Evolutionary conservation across 139 green algal species (phyloP), one percentile per base, ranked within the genome.

Genomic region (Desmodesmus armatus): DNA sequence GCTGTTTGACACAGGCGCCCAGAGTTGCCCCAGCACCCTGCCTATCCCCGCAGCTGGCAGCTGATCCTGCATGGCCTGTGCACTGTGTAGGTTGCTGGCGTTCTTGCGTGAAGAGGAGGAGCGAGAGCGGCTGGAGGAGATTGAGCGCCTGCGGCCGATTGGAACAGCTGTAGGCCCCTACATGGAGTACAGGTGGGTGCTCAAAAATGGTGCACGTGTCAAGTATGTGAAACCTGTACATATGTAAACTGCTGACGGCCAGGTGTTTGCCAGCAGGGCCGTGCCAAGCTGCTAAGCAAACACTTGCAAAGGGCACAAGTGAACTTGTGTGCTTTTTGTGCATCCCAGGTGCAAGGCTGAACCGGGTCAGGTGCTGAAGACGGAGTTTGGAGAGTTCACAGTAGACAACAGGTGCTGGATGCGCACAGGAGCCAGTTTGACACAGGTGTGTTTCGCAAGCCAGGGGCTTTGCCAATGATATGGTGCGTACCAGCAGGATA

Each of bases 41-140:
- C 51, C 33, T n/a, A 3, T 78, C 1, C 1, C 70, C 27, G 29
- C 74, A 71, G 51, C 75, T 82, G 53, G n/a, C 75, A 33, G n/a
- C 33, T 55, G 51, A 19, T 66, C 27, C 51, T 62, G 19, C 17
- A 17, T 62, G 51, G 21, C 62, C 13, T 21, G 27, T 47, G 13
- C 65, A 27, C n/a, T 74, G 31, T 74, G 65, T 33, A 85, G 49
- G 83, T 84, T 98, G 78, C 84, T 98, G 53, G 87, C 91, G 3
- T 97, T 97, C 83, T 85, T 98, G 78, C 84, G 93, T 23, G 94
- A 98, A 60, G 95, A 98, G 89, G 93, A 96, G 83, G 94, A 98
- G 91, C 84, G 94, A 0, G 92, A 96, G 85, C 78, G 90, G 44
- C 88, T 94, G 79, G 93, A 96, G 88, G 95, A 98, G 92, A 92